phyloP scores from a whole-genome alignment of 2,329 filamentous ascomycete species.

The Chaetomiaceae sp. region DNA sequence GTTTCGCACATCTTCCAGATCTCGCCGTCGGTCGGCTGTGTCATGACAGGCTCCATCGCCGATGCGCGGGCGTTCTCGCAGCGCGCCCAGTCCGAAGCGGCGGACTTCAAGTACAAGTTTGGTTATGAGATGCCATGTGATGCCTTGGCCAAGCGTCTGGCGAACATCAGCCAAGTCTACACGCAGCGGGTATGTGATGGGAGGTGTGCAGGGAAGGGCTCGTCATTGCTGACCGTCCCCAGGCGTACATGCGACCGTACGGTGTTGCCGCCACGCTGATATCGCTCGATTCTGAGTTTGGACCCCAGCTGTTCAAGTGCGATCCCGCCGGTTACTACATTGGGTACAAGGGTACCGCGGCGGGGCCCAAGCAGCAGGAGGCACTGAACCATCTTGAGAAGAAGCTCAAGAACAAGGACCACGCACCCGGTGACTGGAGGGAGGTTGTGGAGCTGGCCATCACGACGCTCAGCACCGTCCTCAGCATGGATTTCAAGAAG shows the following conservation, averaged over 20 bases:
- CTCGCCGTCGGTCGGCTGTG: slow-evolving; percentile 92
- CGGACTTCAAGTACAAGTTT: slow-evolving; percentile 97
- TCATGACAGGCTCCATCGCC: slow-evolving; percentile 98
- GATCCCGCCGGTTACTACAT: slow-evolving; percentile 97
- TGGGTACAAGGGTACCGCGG: slow-evolving; percentile 96
- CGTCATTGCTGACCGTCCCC: slow-evolving; percentile 22
- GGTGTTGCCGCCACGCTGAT: slow-evolving; percentile 94
- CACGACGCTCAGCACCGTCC: slow-evolving; percentile 87
- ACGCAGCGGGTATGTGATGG: slow-evolving; percentile 71
- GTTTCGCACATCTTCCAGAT: slow-evolving; percentile 97
- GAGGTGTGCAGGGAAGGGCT: slow-evolving; percentile 12
- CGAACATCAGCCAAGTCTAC: slow-evolving; percentile 99
- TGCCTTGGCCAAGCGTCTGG: slow-evolving; percentile 90
- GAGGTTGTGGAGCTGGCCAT: slow-evolving; percentile 97
- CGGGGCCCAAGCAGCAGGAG: slow-evolving; percentile 97
- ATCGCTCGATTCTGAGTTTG: slow-evolving; percentile 85
- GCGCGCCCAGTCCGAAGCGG: slow-evolving; percentile 89
- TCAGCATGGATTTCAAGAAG: slow-evolving; percentile 99
- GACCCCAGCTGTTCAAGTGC: slow-evolving; percentile 96
- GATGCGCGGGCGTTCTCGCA: slow-evolving; percentile 92
- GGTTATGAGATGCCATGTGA: slow-evolving; percentile 99
- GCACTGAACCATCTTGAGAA: slow-evolving; percentile 98
- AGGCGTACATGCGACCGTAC: slow-evolving; percentile 96
- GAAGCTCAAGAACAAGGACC: slow-evolving; percentile 99
- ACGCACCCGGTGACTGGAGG: slow-evolving; percentile 87